Base-by-base conservation (phyloP, 2,329 filamentous ascomycete species). In the Xylariaceae sp. region DNA sequence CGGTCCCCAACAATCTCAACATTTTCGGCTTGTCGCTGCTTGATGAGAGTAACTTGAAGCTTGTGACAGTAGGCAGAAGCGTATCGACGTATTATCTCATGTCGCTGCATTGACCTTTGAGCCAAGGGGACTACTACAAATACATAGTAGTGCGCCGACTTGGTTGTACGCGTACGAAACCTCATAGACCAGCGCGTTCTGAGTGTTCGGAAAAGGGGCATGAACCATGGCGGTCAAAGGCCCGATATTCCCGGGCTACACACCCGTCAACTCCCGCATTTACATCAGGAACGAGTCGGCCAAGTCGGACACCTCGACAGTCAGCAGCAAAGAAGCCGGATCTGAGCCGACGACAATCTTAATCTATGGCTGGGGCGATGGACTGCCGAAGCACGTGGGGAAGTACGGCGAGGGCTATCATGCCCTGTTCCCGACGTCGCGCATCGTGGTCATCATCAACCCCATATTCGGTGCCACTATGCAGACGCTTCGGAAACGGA, bases 331-430 rank as follows among this genome's bases (percentile, higher is more conserved):
- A 33, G 51, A 54, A 6, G 39, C 47, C 16, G 28, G 44, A 9
- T 41, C 34, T 13, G 55, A 63, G 33, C 77, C 77, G 3, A 70
- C 73, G 16, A 75, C 73, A 6, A 68, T 83, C 41, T 60, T 83
- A 42, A 71, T 84, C 53, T 83, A 76, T 63, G 75, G 79, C 60
- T 84, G 77, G 81, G 79, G 81, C 47, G 81, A 84, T 55, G 78
- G 76, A 18, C 66, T 69, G 12, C 75, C 80, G 2, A 79, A 77
- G 55, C 75, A 84, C 61, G 72, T 83, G 28, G 68, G 71, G 51
- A 84, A 84, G 63, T 84, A 83, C 59, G 70, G 75, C 13, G 72
- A 76, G 12, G 77, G 76, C 28, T 83, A 79, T 65, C 72, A 72
- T 39, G 60, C 65, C 12, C 73, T 82, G 1, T 84, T 73, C 59